Evolutionary conservation across 768 basidiomycete species (phyloP).

Genomic region (Pleurotus platypus): DNA sequence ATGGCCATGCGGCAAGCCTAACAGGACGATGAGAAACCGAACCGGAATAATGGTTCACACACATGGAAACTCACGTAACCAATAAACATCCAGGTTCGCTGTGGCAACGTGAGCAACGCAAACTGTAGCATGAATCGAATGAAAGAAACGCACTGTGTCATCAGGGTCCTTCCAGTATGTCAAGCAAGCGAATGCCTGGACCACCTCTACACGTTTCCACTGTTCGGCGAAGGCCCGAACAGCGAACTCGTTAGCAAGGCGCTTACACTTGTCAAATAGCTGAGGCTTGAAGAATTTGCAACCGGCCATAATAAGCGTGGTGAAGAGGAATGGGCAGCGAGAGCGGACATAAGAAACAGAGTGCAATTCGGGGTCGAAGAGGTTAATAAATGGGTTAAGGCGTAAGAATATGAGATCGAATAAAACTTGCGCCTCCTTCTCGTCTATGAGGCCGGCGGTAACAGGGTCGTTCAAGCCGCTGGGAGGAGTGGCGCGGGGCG

Average conservation of each 20-base stretch:
- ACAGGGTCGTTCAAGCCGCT: slow-evolving; percentile 62
- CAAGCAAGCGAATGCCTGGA: slow-evolving; percentile 85
- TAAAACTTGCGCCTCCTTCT: slow-evolving; percentile 64
- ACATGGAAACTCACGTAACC: slow-evolving; percentile 58
- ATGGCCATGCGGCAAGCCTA: slow-evolving; percentile 88
- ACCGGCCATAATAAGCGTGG: slow-evolving; percentile 78
- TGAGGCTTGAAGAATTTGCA: slow-evolving; percentile 80
- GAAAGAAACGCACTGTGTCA: slow-evolving; percentile 56
- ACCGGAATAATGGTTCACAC: background rate
- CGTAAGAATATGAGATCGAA: slow-evolving; percentile 81
- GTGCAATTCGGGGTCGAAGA: slow-evolving; percentile 87
- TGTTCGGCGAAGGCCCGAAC: slow-evolving; percentile 73
- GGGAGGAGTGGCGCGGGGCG: slow-evolving; percentile 32
- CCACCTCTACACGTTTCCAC: slow-evolving; percentile 83
- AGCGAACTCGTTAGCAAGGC: slow-evolving; percentile 71
- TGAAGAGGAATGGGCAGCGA: slow-evolving; percentile 81
- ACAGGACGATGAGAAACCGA: slow-evolving; percentile 7
- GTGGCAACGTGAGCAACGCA: slow-evolving; percentile 5
- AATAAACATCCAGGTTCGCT: slow-evolving; percentile 87
- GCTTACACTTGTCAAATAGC: slow-evolving; percentile 63
- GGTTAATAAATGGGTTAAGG: slow-evolving; percentile 84
- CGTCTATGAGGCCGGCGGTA: slow-evolving; percentile 63
- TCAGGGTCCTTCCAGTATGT: slow-evolving; percentile 90
- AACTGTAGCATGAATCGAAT: background rate
- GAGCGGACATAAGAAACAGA: slow-evolving; percentile 75